Conservation (phyloP, 106 monocot species). For the Allium fistulosum region DNA sequence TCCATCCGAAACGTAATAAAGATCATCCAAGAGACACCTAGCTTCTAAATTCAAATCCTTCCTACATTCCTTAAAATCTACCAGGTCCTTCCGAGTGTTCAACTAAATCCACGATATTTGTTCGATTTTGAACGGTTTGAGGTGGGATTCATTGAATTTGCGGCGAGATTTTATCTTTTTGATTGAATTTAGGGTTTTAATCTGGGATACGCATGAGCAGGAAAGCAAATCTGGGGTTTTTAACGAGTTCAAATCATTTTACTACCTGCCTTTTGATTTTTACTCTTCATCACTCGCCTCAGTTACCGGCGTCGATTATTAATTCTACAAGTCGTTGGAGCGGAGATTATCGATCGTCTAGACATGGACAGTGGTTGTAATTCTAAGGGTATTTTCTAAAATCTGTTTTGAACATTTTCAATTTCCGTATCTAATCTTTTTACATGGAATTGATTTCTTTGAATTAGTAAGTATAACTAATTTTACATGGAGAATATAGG, state of each 20-base stretch:
- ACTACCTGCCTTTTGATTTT: conserved; percentile 79
- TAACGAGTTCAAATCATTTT: conserved; percentile 89
- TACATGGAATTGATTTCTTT: too few relatives aligned
- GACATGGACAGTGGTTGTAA: conserved; percentile 42
- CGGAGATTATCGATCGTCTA: conserved; percentile 5
- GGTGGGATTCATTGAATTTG: not conserved
- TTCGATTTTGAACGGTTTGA: not conserved
- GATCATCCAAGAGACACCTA: not conserved
- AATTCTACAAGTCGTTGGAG: conserved; percentile 36
- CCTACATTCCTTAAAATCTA: not conserved
- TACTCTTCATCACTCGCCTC: conserved; percentile 70
- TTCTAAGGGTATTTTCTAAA: conserved; percentile 3
- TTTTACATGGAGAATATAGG: too few relatives aligned
- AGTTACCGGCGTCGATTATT: conserved; percentile 29
- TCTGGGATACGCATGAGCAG: conserved; percentile 71
- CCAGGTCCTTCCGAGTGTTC: not conserved
- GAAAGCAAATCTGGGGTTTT: conserved; percentile 58
- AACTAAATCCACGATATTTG: not conserved
- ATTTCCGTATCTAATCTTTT: too few relatives aligned
- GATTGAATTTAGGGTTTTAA: conserved; percentile 9
- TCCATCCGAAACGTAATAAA: too few relatives aligned
- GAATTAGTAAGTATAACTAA: too few relatives aligned
- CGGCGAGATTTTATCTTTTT: not conserved
- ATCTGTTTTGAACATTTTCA: too few relatives aligned
- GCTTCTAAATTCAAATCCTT: not conserved